Evolutionary conservation across 208 protist genomes (phyloP).

Genomic region (Trypanosoma boissoni): DNA sequence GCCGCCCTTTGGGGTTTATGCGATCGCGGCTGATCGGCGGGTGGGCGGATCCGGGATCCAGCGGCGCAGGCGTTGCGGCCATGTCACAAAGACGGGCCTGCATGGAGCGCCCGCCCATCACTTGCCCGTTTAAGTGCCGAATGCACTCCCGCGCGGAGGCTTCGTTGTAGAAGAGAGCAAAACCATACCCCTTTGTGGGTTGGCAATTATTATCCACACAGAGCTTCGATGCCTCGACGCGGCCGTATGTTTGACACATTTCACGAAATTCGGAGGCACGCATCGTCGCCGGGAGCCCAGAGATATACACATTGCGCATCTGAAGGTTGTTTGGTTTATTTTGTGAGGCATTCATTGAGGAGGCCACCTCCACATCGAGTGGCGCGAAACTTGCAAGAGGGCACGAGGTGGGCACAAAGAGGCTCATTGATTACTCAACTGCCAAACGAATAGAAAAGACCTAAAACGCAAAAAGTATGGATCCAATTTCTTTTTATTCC

Average conservation of each 20-base stretch:
- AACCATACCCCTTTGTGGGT: constrained; percentile 69
- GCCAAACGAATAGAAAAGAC: constrained; percentile 11
- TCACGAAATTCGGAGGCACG: constrained; percentile 52
- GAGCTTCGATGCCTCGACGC: constrained; percentile 62
- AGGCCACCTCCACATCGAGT: not conserved
- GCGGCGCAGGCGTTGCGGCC: constrained; percentile 51
- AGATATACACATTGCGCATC: constrained; percentile 79
- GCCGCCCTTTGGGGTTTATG: not conserved
- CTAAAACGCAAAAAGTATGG: constrained; percentile 11
- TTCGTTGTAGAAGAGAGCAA: constrained; percentile 65
- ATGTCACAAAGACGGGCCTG: constrained; percentile 61
- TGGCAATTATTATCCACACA: constrained; percentile 50
- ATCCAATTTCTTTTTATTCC: constrained; percentile 8
- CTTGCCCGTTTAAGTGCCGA: constrained; percentile 40
- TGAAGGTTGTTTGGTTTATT: constrained; percentile 32
- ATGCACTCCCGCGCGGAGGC: constrained; percentile 52
- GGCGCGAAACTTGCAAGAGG: not conserved
- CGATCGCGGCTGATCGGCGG: constrained; percentile 17
- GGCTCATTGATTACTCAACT: not conserved
- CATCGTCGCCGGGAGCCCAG: constrained; percentile 44
- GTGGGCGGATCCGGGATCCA: constrained; percentile 18
- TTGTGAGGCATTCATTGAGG: not conserved
- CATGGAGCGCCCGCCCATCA: constrained; percentile 35
- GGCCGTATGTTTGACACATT: constrained; percentile 56
- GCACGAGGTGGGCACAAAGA: not conserved